phyloP scores from a whole-genome alignment of 169 alveolate species.

The Theileria annulata region DNA sequence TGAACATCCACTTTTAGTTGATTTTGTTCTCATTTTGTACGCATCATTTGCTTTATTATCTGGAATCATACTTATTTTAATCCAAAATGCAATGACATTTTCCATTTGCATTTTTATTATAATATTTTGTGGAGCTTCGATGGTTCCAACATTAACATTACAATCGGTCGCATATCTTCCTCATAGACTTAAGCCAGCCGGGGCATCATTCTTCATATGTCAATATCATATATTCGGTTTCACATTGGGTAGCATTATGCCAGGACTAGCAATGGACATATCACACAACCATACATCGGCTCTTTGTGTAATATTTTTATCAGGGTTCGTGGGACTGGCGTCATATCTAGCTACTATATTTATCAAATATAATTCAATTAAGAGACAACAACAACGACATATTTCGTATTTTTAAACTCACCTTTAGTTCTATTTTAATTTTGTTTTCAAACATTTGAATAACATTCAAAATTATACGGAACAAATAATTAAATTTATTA shows the following conservation, averaged over 20 bases:
- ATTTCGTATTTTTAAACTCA: not conserved
- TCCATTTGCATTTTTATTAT: constrained; percentile 31
- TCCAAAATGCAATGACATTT: constrained; percentile 16
- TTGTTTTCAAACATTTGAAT: not conserved
- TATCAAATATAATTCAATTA: not conserved
- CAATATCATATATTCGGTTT: constrained; percentile 60
- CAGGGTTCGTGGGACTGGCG: constrained; percentile 21
- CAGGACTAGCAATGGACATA: constrained; percentile 53
- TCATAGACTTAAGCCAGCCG: constrained; percentile 44
- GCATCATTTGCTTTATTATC: constrained; percentile 49
- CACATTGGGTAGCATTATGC: constrained; percentile 41
- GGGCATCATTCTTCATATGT: constrained; percentile 53
- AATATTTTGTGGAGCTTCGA: constrained; percentile 54
- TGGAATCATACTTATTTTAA: constrained; percentile 21
- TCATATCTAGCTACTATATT: not conserved
- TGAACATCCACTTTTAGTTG: constrained; percentile 21
- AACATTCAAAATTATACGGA: no score
- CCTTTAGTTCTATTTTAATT: not conserved
- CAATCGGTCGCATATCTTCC: constrained; percentile 32
- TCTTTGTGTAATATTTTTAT: constrained; percentile 7
- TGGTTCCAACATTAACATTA: constrained; percentile 54
- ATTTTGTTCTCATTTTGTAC: constrained; percentile 29
- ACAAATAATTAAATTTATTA: no score
- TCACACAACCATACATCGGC: constrained; percentile 1
- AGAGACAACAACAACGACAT: not conserved